Conservation (phyloP, 352 stramenopile species). For the Pythium biforme region DNA sequence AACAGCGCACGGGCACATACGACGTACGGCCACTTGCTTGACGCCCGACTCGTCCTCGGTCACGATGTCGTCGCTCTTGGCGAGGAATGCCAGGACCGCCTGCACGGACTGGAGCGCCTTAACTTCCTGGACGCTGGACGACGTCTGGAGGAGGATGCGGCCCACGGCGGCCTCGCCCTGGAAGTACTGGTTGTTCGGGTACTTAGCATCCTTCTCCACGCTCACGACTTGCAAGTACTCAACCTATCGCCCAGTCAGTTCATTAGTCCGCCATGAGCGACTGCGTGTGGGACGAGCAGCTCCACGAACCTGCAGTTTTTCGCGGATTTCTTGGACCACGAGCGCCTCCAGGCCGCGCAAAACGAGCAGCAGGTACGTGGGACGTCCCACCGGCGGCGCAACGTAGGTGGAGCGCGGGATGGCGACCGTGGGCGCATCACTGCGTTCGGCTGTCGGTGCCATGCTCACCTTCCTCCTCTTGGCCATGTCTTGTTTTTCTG, state of each 20-base stretch:
- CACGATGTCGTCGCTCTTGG: conserved; percentile 53
- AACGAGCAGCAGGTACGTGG: conserved; percentile 75
- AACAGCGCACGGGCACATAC: not conserved
- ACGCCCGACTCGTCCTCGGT: conserved; percentile 47
- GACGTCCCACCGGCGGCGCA: conserved; percentile 3
- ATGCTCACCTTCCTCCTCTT: conserved; percentile 19
- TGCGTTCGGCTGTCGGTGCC: conserved; percentile 13
- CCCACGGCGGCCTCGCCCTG: conserved; percentile 73
- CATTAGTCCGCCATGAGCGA: not conserved
- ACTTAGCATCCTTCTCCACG: conserved; percentile 50
- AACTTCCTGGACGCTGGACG: conserved; percentile 46
- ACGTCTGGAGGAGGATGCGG: conserved; percentile 59
- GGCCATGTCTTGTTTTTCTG: conserved; percentile 9
- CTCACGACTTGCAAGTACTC: conserved; percentile 64
- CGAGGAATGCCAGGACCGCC: conserved; percentile 55
- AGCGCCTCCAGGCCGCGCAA: conserved; percentile 75
- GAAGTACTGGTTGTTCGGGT: conserved; percentile 62
- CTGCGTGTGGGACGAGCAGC: not conserved
- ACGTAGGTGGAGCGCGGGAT: not conserved
- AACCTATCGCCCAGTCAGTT: conserved; percentile 30
- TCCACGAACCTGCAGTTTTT: conserved; percentile 50
- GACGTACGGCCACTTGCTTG: conserved; percentile 61
- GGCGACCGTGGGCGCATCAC: not conserved
- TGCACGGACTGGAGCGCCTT: conserved; percentile 54
- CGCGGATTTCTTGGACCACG: conserved; percentile 62